Percentiles rank a stretch among this genome's conserved stretches.
phyloP scores from a whole-genome alignment of 2,329 filamentous ascomycete genomes.

The Lachnellula occidentalis region DNA sequence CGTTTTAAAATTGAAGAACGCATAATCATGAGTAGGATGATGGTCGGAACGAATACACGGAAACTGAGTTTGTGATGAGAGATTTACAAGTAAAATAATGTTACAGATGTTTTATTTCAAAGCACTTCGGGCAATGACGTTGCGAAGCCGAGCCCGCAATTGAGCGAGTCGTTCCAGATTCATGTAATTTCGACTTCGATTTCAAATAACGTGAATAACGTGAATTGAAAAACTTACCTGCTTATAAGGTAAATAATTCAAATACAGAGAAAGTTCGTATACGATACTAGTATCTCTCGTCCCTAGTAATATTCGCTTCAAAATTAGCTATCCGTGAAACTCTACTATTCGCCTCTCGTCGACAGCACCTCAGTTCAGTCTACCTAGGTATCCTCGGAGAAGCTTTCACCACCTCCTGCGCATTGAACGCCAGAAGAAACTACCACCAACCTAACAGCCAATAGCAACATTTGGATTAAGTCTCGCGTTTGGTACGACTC shows the following conservation, averaged over 20 bases:
- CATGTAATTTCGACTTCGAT: neutral
- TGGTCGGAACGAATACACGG: neutral
- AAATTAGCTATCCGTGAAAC: too few relatives aligned
- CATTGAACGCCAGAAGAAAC: constrained; percentile 1
- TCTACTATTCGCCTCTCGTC: too few relatives aligned
- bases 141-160: neutral
- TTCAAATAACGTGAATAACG: too few relatives aligned
- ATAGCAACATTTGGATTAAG: constrained; percentile 1
- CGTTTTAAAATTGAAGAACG: constrained; percentile 7
- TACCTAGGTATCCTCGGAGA: constrained; percentile 14
- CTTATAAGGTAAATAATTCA: too few relatives aligned
- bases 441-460: neutral
- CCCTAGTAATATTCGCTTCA: neutral
- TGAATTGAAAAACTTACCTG: too few relatives aligned
- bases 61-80: neutral
- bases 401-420: neutral
- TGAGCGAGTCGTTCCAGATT: neutral
- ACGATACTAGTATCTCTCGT: neutral
- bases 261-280: neutral
- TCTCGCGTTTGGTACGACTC: neutral
- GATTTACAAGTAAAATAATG: neutral
- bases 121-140: constrained; percentile 1
- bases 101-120: neutral
- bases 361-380: too few relatives aligned
- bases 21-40: constrained; percentile 1